phyloP scores from a whole-genome alignment of 345 rosid genomes.

The Jatropha curcas region DNA sequence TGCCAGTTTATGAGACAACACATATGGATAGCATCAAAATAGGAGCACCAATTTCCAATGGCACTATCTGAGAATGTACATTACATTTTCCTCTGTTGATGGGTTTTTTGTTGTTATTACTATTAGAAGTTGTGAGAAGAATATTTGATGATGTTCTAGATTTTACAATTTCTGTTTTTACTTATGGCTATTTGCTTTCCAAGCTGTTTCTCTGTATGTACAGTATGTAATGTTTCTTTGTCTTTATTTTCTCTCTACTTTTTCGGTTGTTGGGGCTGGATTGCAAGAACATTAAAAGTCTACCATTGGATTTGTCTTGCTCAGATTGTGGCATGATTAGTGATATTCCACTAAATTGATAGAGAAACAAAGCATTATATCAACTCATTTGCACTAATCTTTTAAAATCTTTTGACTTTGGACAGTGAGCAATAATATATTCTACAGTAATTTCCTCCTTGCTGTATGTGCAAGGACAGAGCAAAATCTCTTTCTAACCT shows the following conservation, averaged over 20 bases:
- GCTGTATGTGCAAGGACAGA: too few relatives aligned
- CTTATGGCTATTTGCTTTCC: neutral
- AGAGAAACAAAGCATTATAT: constrained; percentile 14
- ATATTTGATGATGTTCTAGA: constrained; percentile 2
- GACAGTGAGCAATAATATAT: constrained; percentile 1
- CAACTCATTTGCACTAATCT: constrained; percentile 18
- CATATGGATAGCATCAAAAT: constrained; percentile 67
- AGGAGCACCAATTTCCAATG: constrained; percentile 58
- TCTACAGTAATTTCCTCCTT: neutral
- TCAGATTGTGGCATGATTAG: constrained; percentile 25
- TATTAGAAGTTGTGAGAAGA: constrained; percentile 12
- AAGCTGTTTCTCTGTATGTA: constrained; percentile 5
- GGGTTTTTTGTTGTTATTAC: constrained; percentile 9
- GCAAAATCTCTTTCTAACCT: too few relatives aligned
- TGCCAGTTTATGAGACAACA: constrained; percentile 94
- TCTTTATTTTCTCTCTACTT: neutral
- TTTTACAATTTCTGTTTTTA: neutral
- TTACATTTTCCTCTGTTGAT: constrained; percentile 8
- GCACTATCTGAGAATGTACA: constrained; percentile 22
- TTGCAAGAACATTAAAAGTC: constrained; percentile 7
- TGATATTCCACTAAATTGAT: constrained; percentile 18
- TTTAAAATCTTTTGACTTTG: constrained; percentile 24
- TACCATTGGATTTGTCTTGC: constrained; percentile 13
- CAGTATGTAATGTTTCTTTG: constrained; percentile 19
- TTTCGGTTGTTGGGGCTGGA: neutral